Evolutionary conservation across 768 basidiomycete species (phyloP).

Genomic region (Nevesoporus exiguus): DNA sequence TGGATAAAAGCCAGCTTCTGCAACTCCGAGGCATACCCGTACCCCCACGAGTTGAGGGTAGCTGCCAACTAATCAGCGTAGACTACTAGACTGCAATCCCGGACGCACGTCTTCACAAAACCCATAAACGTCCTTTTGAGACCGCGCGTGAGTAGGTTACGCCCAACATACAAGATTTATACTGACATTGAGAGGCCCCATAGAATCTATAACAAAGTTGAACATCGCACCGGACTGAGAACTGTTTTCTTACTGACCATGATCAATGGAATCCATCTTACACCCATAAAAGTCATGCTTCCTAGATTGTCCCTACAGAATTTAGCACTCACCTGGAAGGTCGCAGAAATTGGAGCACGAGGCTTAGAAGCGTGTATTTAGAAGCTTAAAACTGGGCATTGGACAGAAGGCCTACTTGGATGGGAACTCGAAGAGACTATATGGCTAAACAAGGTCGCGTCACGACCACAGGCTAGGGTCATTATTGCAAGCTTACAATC

Average conservation of each 20-base stretch:
- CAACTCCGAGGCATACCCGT: slow-evolving; percentile 1
- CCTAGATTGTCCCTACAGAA: neutral
- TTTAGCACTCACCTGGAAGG: neutral
- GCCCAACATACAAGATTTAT: no score
- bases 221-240: neutral
- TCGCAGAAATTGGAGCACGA: neutral
- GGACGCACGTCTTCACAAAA: neutral
- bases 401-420: neutral
- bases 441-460: neutral
- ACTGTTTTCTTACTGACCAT: neutral
- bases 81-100: neutral
- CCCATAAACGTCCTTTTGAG: slow-evolving; percentile 1
- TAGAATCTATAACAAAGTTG: neutral
- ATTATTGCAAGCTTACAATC: neutral
- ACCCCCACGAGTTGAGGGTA: neutral
- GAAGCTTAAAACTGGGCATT: neutral
- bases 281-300: neutral
- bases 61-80: neutral
- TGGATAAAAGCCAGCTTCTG: slow-evolving; percentile 4
- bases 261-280: slow-evolving; percentile 4
- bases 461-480: neutral
- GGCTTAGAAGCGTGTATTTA: neutral
- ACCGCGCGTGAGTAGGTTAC: neutral
- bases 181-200: slow-evolving; percentile 1
- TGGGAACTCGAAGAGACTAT: neutral